Evolutionary conservation across 192 early-diverging fungal species (phyloP), one percentile per base, ranked within the genome.

Genomic region (Coemansia sp.): DNA sequence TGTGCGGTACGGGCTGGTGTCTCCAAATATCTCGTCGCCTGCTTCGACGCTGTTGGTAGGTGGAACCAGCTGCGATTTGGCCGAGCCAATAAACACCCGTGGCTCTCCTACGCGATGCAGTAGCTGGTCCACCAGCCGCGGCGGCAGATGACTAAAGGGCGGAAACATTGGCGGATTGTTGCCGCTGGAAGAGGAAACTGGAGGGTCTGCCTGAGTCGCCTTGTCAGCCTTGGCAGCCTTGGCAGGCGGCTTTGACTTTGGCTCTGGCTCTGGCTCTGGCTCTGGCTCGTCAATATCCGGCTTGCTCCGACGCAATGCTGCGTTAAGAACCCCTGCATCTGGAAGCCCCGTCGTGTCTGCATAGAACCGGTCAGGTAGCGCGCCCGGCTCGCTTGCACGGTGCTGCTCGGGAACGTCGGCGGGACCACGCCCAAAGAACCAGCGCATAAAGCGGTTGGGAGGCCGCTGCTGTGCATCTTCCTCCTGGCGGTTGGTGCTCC

Each of bases 121-220:
- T 4, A 79, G 55, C 23, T 62, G 64, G 14, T 73, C 62, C 11
- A 73, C 66, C 10, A 69, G 32, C 0, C 76, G 60, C 15, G 30
- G 37, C 2, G 76, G 76, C 69, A 79, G 23, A 23, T 79, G 76
- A 51, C 76, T 79, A 66, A 79, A 79, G 5, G 76, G 76, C 60
- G 76, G 65, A 39, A 79, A 79, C 76, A 79, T 79, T 0, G 40
- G 52, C 36, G 36, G 42, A 7, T 37, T 23, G 54, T 36, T 45
- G 46, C 11, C 20, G 60, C 3, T 5, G 7, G 32, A 34, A 7
- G 32, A 34, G 7, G 40, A 2, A 42, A 4, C 40, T 3, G 40
- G 0, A 4, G 40, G 15, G 0, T 15, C 40, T 42, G 15, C 40
- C 15, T 17, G n/a, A n/a, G 40, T 42, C 14, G n/a, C 40, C 3